A percentile compares a stretch with the other conserved stretches of the same genome.
phyloP scores from a whole-genome alignment of 768 basidiomycete genomes.

The Candolleomyces efflorescens region DNA sequence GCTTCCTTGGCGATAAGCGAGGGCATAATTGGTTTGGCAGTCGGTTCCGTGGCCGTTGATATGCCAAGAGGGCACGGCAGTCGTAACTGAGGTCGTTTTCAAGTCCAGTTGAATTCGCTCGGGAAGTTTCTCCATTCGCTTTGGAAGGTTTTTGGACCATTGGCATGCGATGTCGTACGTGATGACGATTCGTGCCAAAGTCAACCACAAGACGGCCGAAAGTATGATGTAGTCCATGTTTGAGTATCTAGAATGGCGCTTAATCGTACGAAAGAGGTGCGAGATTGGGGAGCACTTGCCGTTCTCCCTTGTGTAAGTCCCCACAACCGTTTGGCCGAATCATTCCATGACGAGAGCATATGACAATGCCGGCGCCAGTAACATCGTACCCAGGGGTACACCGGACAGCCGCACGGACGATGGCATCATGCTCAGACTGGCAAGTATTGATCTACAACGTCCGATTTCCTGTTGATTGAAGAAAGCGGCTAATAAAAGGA shows the following conservation, averaged over 20 bases:
- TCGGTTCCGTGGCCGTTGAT: constrained; percentile 18
- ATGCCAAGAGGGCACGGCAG: constrained; percentile 24
- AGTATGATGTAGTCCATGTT: constrained; percentile 34
- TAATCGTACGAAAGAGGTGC: background rate
- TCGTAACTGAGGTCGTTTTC: background rate
- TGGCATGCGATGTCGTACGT: constrained; percentile 32
- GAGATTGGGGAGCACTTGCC: constrained; percentile 15
- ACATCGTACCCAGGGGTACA: constrained; percentile 19
- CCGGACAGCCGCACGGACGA: constrained; percentile 20
- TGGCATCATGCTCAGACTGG: constrained; percentile 19
- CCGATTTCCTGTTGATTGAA: too few species aligned
- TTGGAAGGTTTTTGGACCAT: constrained; percentile 20
- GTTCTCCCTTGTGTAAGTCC: constrained; percentile 27
- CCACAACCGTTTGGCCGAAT: constrained; percentile 19
- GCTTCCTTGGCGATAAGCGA: constrained; percentile 18
- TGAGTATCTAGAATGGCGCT: constrained; percentile 19
- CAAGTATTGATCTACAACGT: constrained; percentile 3
- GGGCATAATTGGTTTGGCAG: constrained; percentile 20
- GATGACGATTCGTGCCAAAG: constrained; percentile 13
- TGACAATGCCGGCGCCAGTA: constrained; percentile 19
- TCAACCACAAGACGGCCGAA: constrained; percentile 11
- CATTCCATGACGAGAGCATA: constrained; percentile 22
- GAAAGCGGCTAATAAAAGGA: background rate
- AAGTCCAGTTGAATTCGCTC: constrained; percentile 1
- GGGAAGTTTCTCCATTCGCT: constrained; percentile 11